These are phyloP conservation scores for Boletus eberwhitei DNA, from an alignment of 768 basidiomycete species.

Conservation along the genomic window DNA sequence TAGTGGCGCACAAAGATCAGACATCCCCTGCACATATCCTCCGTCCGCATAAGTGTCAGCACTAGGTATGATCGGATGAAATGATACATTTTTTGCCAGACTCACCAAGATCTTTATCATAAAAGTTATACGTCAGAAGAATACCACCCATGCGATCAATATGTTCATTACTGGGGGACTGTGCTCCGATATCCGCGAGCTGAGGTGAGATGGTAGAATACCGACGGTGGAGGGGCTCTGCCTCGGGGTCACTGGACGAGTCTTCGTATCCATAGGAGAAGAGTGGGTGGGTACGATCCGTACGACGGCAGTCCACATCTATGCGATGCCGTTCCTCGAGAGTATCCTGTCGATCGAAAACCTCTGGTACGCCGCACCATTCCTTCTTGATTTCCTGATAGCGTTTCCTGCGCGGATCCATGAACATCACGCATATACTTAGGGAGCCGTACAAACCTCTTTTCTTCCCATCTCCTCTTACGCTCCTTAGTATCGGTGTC, in stretches of 20 bases:
- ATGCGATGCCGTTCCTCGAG: slow-evolving; percentile 91
- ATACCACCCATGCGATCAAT: slow-evolving; percentile 85
- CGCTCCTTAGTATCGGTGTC: slow-evolving; percentile 61
- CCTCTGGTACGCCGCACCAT: slow-evolving; percentile 83
- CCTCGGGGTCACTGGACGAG: slow-evolving; percentile 47
- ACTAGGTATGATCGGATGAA: neutral
- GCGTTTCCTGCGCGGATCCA: slow-evolving; percentile 43
- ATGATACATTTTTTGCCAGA: slow-evolving; percentile 6
- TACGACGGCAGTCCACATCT: slow-evolving; percentile 95
- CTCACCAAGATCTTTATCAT: slow-evolving; percentile 83
- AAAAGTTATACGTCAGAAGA: slow-evolving; percentile 87
- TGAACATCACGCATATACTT: slow-evolving; percentile 4
- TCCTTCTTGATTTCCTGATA: slow-evolving; percentile 72
- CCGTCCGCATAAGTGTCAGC: slow-evolving; percentile 17
- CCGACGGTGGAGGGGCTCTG: slow-evolving; percentile 44
- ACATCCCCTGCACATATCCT: slow-evolving; percentile 99
- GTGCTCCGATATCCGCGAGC: slow-evolving; percentile 72
- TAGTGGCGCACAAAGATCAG: slow-evolving; percentile 89
- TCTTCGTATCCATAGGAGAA: slow-evolving; percentile 55
- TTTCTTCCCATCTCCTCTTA: slow-evolving; percentile 55
- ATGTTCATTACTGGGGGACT: slow-evolving; percentile 87
- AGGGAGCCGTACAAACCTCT: slow-evolving; percentile 43
- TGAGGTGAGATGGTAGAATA: slow-evolving; percentile 76
- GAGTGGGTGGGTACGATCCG: slow-evolving; percentile 90
- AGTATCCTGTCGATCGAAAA: slow-evolving; percentile 75